Conservation (phyloP, 2,329 filamentous ascomycete species). For the Penicillium griseofulvum region DNA sequence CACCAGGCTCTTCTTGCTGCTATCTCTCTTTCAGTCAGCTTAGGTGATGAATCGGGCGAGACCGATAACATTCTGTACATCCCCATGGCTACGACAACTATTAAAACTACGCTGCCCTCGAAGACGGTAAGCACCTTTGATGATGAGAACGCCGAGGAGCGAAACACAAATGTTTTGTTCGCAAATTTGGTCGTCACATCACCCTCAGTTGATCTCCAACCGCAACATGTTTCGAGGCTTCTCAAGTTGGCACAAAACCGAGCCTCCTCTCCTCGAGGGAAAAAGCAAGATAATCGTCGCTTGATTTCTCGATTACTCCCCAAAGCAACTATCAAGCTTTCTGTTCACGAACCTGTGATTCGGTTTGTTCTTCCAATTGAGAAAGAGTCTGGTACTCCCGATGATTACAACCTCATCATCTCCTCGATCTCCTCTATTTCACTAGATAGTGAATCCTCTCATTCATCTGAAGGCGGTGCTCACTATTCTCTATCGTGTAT, state of each 20-base stretch:
- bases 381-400: constrained; percentile 55
- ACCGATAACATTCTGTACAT: constrained; percentile 87
- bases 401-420: constrained; percentile 92
- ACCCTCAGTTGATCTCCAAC: constrained; percentile 88
- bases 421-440: constrained; percentile 93
- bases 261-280: constrained; percentile 38
- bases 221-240: constrained; percentile 83
- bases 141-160: constrained; percentile 70
- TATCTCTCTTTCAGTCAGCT: constrained; percentile 84
- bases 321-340: constrained; percentile 92
- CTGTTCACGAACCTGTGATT: constrained; percentile 92
- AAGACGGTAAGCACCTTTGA: constrained; percentile 83
- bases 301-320: constrained; percentile 88
- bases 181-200: constrained; percentile 96
- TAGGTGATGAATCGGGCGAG: constrained; percentile 84
- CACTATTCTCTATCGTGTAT: constrained; percentile 85
- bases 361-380: constrained; percentile 84
- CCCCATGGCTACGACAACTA: constrained; percentile 93
- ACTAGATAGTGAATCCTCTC: constrained; percentile 91
- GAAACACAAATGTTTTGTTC: constrained; percentile 93
- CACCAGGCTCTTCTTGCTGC: constrained; percentile 92
- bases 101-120: constrained; percentile 90
- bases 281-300: constrained; percentile 54
- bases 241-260: constrained; percentile 69
- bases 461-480: constrained; percentile 76